These are phyloP conservation scores for Cyberlindnera maclurae DNA, from an alignment of 805 yeast genomes.

Conservation along the genomic window DNA sequence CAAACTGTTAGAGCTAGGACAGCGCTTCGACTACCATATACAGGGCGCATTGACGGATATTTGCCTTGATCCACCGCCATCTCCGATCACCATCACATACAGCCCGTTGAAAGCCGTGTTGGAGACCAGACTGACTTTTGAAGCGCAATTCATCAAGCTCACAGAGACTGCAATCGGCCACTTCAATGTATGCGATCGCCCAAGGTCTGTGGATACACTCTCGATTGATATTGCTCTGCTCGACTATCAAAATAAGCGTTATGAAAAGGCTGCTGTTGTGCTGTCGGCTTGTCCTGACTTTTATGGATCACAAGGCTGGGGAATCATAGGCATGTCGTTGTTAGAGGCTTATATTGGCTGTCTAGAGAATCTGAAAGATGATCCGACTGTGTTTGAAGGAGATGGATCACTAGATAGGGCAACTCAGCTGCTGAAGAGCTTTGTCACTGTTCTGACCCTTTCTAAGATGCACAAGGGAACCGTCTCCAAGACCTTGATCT, in stretches of 20 bases:
- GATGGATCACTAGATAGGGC: conserved; percentile 3
- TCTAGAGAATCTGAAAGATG: conserved; percentile 36
- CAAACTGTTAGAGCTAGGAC: conserved; percentile 31
- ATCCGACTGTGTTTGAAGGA: conserved; percentile 18
- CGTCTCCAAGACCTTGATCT: conserved; percentile 2
- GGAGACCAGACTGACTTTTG: conserved; percentile 28
- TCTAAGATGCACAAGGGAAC: background rate
- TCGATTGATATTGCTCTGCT: conserved; percentile 75
- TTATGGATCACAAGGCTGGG: conserved; percentile 71
- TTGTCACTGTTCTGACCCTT: conserved; percentile 4
- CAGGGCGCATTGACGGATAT: conserved; percentile 25
- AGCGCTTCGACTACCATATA: conserved; percentile 23
- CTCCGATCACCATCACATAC: conserved; percentile 6
- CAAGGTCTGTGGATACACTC: conserved; percentile 63
- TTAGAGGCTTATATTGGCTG: conserved; percentile 65
- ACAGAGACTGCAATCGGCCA: conserved; percentile 52
- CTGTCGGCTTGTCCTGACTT: conserved; percentile 63
- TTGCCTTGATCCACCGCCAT: background rate
- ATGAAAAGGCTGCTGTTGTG: conserved; percentile 52
- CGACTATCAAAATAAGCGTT: conserved; percentile 50
- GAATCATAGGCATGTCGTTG: conserved; percentile 55
- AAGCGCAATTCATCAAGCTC: conserved; percentile 37
- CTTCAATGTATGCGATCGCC: conserved; percentile 44
- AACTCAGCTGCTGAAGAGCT: conserved; percentile 5
- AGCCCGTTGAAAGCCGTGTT: conserved; percentile 21